These are phyloP conservation scores for Melanomma pulvis-pyrius DNA, from an alignment of 495 filamentous ascomycete genomes.

Conservation along the genomic window DNA sequence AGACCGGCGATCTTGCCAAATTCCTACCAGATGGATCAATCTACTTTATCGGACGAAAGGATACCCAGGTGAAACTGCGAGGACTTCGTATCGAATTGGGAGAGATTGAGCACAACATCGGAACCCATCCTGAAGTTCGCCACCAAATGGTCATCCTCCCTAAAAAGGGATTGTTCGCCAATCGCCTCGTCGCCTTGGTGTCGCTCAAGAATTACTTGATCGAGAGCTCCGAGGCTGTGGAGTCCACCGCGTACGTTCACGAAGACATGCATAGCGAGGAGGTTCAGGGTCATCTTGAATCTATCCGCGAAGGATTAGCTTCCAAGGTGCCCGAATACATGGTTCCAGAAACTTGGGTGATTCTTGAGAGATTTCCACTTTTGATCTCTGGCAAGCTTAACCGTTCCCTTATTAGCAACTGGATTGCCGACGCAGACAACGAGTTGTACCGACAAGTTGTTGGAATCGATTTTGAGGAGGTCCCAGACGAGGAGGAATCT, in stretches of 20 bases:
- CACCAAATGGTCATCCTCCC: slow-evolving; percentile 25
- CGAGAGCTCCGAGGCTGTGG: slow-evolving; percentile 10
- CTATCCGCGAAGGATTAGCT: slow-evolving; percentile 21
- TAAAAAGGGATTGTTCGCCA: slow-evolving; percentile 22
- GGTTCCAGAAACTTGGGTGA: slow-evolving; percentile 27
- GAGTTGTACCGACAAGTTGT: slow-evolving; percentile 24
- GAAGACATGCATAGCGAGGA: slow-evolving; percentile 15
- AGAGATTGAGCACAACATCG: slow-evolving; percentile 37
- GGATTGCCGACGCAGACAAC: slow-evolving; percentile 23
- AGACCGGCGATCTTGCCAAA: slow-evolving; percentile 40
- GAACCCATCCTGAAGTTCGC: slow-evolving; percentile 7
- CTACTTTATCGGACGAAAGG: slow-evolving; percentile 27
- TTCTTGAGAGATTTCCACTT: slow-evolving; percentile 27
- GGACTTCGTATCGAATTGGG: slow-evolving; percentile 37
- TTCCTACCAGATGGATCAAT: slow-evolving; percentile 39
- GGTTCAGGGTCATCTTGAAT: slow-evolving; percentile 20
- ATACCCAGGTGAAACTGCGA: slow-evolving; percentile 41
- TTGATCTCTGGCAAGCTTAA: slow-evolving; percentile 30
- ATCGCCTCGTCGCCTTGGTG: slow-evolving; percentile 25
- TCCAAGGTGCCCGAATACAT: slow-evolving; percentile 30
- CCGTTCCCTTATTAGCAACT: slow-evolving; percentile 24
- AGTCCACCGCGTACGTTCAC: slow-evolving; percentile 11
- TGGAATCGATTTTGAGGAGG: slow-evolving; percentile 17
- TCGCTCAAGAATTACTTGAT: slow-evolving; percentile 22
- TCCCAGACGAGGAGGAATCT: slow-evolving; percentile 3